These are phyloP conservation scores for Pythium dissotocum DNA, from an alignment of 352 stramenopile species.

Conservation along the genomic window DNA sequence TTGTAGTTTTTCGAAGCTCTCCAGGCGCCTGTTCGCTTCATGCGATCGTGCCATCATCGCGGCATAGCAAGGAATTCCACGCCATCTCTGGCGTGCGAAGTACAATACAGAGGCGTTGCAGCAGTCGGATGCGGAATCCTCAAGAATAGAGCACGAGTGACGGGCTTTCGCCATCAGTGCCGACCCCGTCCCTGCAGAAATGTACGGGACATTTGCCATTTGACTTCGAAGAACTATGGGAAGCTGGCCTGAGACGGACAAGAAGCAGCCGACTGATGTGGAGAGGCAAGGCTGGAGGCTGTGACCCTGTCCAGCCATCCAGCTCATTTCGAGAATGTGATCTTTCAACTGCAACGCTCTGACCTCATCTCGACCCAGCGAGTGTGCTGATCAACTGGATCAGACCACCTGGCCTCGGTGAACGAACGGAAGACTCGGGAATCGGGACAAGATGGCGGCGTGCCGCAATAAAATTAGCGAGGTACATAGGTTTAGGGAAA, in stretches of 20 bases:
- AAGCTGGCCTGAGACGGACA: not conserved
- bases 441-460: not conserved
- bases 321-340: not conserved
- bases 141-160: not conserved
- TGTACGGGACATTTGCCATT: not conserved
- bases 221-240: no score
- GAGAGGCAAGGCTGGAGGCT: not conserved
- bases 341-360: constrained; percentile 15
- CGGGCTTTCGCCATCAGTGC: not conserved
- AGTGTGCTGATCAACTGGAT: not conserved
- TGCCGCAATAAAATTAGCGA: not conserved
- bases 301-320: not conserved
- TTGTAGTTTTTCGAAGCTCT: not conserved
- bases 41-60: not conserved
- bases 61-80: not conserved
- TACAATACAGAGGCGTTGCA: not conserved
- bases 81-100: constrained; percentile 1
- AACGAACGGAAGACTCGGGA: not conserved
- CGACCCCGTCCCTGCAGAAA: not conserved
- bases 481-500: no score
- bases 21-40: not conserved
- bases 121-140: not conserved
- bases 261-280: not conserved
- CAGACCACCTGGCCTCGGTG: not conserved
- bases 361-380: not conserved